Conservation (phyloP, 2,329 filamentous ascomycete species). For the Leptosphaerulina australis region DNA sequence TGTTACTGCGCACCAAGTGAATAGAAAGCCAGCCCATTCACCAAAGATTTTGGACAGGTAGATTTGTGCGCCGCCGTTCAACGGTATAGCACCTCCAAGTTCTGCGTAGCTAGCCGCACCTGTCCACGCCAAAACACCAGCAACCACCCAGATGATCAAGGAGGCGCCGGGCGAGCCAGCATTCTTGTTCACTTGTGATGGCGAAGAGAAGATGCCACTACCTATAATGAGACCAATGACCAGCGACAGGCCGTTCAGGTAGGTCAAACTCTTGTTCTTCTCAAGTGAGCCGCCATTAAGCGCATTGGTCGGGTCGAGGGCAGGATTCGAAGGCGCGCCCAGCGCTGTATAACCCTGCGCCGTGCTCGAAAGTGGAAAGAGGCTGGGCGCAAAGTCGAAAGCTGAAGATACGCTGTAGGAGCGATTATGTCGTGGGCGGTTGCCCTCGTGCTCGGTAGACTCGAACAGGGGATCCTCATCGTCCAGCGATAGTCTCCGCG, state of each 20-base stretch:
- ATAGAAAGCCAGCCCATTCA: conserved; percentile 89
- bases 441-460: conserved; percentile 56
- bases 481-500: conserved; percentile 85
- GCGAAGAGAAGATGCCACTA: conserved; percentile 93
- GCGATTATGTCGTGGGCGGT: conserved; percentile 60
- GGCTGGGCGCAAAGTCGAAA: conserved; percentile 92
- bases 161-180: conserved; percentile 90
- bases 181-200: conserved; percentile 88
- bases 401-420: conserved; percentile 90
- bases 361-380: conserved; percentile 92
- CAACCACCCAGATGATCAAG: conserved; percentile 88
- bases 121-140: conserved; percentile 94
- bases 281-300: conserved; percentile 81
- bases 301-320: conserved; percentile 61
- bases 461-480: conserved; percentile 76
- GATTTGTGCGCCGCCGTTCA: conserved; percentile 92
- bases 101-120: conserved; percentile 95
- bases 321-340: conserved; percentile 70
- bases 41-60: conserved; percentile 97
- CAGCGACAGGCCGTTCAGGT: conserved; percentile 87
- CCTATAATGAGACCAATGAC: conserved; percentile 95
- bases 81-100: conserved; percentile 89
- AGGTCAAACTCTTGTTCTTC: conserved; percentile 94
- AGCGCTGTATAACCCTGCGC: conserved; percentile 78
- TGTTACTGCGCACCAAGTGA: conserved; percentile 93